phyloP scores from a whole-genome alignment of 2,329 filamentous ascomycete genomes.

The Epichloe festucae region DNA sequence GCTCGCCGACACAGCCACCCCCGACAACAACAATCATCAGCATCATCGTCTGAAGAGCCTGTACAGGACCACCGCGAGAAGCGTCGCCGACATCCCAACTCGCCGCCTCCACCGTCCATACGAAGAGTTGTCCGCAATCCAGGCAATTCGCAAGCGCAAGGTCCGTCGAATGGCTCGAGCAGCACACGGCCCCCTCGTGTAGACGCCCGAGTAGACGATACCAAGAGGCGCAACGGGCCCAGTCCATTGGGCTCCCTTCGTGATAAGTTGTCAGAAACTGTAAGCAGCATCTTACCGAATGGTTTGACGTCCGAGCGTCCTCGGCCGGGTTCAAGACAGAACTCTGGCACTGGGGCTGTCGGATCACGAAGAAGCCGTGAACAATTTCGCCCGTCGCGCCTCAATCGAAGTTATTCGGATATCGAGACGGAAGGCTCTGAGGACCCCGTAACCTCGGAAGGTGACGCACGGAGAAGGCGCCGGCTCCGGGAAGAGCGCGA shows the following conservation, averaged over 20 bases:
- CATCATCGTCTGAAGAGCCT: slow-evolving; percentile 30
- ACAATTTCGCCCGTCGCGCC: slow-evolving; percentile 25
- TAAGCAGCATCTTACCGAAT: slow-evolving; percentile 30
- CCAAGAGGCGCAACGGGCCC: slow-evolving; percentile 21
- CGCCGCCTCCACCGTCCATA: slow-evolving; percentile 18
- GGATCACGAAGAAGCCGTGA: slow-evolving; percentile 27
- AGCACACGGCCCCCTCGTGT: slow-evolving; percentile 20
- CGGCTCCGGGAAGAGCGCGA: slow-evolving; percentile 14
- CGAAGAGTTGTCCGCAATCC: slow-evolving; percentile 21
- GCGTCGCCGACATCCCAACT: slow-evolving; percentile 14
- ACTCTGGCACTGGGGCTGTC: slow-evolving; percentile 18
- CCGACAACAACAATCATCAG: slow-evolving; percentile 27
- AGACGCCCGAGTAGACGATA: slow-evolving; percentile 23
- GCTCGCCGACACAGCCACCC: slow-evolving; percentile 38
- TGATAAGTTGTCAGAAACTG: slow-evolving; percentile 32
- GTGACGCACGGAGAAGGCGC: slow-evolving; percentile 16
- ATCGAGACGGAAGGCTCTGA: slow-evolving; percentile 23
- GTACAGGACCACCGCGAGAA: slow-evolving; percentile 10
- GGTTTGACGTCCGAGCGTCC: slow-evolving; percentile 21
- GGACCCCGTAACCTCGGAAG: slow-evolving; percentile 20
- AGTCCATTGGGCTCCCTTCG: slow-evolving; percentile 27
- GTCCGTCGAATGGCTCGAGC: slow-evolving; percentile 12
- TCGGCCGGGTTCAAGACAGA: slow-evolving; percentile 23
- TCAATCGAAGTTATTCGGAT: slow-evolving; percentile 30
- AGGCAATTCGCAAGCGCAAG: slow-evolving; percentile 16